Base-by-base conservation (phyloP, 2,329 filamentous ascomycete species). In the Alternaria hordeiaustralica region DNA sequence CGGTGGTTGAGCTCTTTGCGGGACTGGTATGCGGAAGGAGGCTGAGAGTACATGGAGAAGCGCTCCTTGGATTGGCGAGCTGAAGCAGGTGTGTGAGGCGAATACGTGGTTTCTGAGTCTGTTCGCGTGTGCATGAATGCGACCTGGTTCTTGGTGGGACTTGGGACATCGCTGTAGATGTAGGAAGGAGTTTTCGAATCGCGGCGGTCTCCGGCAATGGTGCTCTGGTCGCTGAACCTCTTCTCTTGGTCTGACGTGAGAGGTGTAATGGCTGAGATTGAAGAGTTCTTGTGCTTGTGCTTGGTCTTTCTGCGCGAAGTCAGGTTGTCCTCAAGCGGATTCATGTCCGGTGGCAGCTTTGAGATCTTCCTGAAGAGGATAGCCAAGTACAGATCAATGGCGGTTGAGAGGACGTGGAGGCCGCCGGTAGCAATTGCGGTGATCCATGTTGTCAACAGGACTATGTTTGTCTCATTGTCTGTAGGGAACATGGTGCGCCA, bases 311-410 rank as follows among this genome's bases (percentile, higher is more conserved):
- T 72, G 23, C 90, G 88, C 11, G 92, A 89, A 2, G 94, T 97
- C 61, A 97, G 83, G 73, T 95, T 90, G 69, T 92, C 89, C 77
- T 97, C 94, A 13, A 98, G 85, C 2, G 95, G 95, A 77, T 98
- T 98, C 92, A 97, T 93, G 75, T 98, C 95, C 0, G 95, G 94
- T 6, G 95, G 95, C 78, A 97, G 86, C 20, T 86, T 84, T 6
- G 89, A 85, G 72, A 98, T 97, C 75, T 92, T 91, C 44, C 90
- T 88, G 87, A 97, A 98, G 70, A 91, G 87, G 56, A 92, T 78
- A 15, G 89, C 88, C 25, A 98, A 84, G 81, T 91, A 97, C 30
- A 92, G 77, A 6, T 92, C 92, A 36, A 96, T 83, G 18, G 84
- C 79, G 2, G 96, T 80, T 2, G 92, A 92, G 10, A 93, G 67